Evolutionary conservation across 1,139 yeast species (phyloP), one percentile per base, ranked within the genome.

Genomic region (Blastobotrys petasosporus): DNA sequence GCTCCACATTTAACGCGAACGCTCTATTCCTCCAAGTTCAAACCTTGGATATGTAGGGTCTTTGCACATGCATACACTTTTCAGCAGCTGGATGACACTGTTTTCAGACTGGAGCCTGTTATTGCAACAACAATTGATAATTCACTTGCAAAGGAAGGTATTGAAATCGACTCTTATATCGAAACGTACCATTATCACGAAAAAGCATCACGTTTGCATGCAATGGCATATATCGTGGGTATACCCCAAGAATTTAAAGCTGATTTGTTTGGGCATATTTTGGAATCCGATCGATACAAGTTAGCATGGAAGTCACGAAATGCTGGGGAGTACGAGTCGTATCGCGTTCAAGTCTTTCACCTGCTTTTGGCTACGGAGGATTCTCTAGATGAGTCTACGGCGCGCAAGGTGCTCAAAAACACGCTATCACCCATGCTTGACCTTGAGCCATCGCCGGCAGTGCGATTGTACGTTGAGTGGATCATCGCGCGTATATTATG

Each of bases 381-480:
- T 15, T 57, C 45, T 4, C 43, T 67, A 32, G 40, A 38, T 16
- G 15, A 17, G 11, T 48, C 41, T 1, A 17, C 32, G 11, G 42
- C 43, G 1, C 44, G 70, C n/a, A 45, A 58, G 1, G 52, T 56
- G 25, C 56, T 68, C 2, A 41, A 57, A 1, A 46, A 51, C 0
- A 41, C 50, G 17, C 51, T 74, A 10, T 44, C 68, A 4, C 62
- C 66, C 0, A 62, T 69, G 15, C 51, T 80, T 3, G 66, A 66
- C 34, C 62, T 58, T 2, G 95, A 87, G 51, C 79, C 87, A 10
- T 83, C 94, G 52, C 96, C 95, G 0, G 68, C 82, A 48, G 85
- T 78, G 1, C 75, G 96, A 49, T 67, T 76, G 2, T 85, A 82
- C 56, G 65, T 84, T 45, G 97, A 88, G 58, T 88, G 97, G 97